Conservation (phyloP, 2,329 filamentous ascomycete species). For the Epichloe coenophiala region DNA sequence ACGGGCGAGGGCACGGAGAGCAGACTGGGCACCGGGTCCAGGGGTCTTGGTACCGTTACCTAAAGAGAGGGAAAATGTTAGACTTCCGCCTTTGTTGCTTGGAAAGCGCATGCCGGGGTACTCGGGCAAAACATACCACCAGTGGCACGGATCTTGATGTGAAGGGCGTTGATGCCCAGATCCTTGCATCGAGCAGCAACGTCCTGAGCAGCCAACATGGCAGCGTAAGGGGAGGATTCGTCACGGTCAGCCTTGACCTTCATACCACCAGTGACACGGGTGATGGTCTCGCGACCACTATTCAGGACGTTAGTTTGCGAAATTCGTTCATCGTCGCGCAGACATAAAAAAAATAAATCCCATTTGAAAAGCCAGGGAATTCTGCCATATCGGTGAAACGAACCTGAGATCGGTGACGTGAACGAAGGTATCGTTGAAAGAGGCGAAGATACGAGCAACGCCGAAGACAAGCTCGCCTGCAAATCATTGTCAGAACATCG, state of each 20-base stretch:
- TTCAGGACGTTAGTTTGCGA: conserved; percentile 16
- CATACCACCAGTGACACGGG: conserved; percentile 99
- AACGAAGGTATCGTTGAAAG: conserved; percentile 88
- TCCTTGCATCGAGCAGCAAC: conserved; percentile 75
- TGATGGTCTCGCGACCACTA: conserved; percentile 99
- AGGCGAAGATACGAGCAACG: conserved; percentile 92
- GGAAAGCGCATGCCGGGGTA: background rate
- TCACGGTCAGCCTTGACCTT: conserved; percentile 99
- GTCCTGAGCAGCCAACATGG: conserved; percentile 99
- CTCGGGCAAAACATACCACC: conserved; percentile 52
- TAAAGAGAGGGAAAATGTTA: conserved; percentile 17
- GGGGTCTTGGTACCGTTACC: conserved; percentile 99
- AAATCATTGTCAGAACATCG: conserved; percentile 7
- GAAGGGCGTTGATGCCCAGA: conserved; percentile 73
- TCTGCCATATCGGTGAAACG: conserved; percentile 21
- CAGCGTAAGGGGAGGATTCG: conserved; percentile 98
- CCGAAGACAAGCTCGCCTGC: conserved; percentile 93
- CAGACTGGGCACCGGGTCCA: conserved; percentile 96
- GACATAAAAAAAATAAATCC: background rate
- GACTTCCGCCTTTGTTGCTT: background rate
- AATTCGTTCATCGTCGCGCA: background rate
- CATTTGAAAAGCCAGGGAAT: background rate
- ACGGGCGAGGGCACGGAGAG: conserved; percentile 95
- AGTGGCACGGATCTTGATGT: conserved; percentile 99
- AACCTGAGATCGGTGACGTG: conserved; percentile 98